A percentile compares a stretch with the other conserved stretches of the same genome.
phyloP scores from a whole-genome alignment of 2,329 filamentous ascomycete genomes.

The Neurospora crassa region DNA sequence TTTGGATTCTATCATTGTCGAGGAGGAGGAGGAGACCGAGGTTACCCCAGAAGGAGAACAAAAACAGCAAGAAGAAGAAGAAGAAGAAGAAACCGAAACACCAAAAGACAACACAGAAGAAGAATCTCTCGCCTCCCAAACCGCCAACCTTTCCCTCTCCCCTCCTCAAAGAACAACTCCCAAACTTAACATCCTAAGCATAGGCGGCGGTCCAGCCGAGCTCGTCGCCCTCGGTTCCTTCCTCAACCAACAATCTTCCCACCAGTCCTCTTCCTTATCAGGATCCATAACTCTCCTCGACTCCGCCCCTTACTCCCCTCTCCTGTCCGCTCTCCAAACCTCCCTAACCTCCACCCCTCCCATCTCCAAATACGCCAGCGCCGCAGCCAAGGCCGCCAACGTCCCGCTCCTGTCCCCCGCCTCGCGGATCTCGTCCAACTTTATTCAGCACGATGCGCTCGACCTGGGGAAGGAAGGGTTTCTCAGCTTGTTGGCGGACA shows the following conservation, averaged over 20 bases:
- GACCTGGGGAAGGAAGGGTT: conserved; percentile 28
- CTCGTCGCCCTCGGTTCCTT: conserved; percentile 45
- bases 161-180: not conserved
- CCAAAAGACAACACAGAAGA: not conserved
- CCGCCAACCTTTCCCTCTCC: not conserved
- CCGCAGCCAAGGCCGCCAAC: conserved; percentile 34
- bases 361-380: conserved; percentile 44
- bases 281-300: conserved; percentile 60
- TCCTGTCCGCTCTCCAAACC: conserved; percentile 48
- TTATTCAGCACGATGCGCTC: conserved; percentile 41
- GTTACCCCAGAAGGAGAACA: not conserved
- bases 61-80: not conserved
- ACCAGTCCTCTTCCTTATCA: conserved; percentile 1
- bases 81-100: not conserved
- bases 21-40: conserved; percentile 3
- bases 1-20: conserved; percentile 21
- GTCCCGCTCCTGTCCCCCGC: conserved; percentile 30
- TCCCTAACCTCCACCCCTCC: conserved; percentile 43
- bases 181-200: conserved; percentile 32
- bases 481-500: conserved; percentile 19
- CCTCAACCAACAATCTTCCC: conserved; percentile 20
- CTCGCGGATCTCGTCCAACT: conserved; percentile 29
- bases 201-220: conserved; percentile 53
- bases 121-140: not conserved
- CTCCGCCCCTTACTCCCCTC: conserved; percentile 64